phyloP scores from a whole-genome alignment of 2,329 filamentous ascomycete species.

The Venturiaceae sp. region DNA sequence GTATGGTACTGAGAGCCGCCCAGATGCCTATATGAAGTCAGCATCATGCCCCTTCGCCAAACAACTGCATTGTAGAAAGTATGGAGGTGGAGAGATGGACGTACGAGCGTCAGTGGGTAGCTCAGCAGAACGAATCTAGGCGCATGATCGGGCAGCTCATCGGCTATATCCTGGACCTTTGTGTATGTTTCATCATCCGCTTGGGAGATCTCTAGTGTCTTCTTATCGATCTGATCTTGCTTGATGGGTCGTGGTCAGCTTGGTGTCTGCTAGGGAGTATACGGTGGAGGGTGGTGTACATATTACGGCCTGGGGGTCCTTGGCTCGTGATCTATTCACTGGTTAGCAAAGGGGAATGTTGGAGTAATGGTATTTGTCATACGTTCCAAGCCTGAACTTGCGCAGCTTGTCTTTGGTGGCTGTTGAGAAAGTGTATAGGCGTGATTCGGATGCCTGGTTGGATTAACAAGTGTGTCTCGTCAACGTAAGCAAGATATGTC shows the following conservation, averaged over 20 bases:
- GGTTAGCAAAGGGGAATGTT: not conserved
- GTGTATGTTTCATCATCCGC: constrained; percentile 75
- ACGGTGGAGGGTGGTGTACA: constrained; percentile 43
- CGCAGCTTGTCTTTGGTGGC: constrained; percentile 83
- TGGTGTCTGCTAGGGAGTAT: not conserved
- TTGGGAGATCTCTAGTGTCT: constrained; percentile 79
- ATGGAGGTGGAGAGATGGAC: constrained; percentile 14
- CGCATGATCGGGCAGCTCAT: constrained; percentile 86
- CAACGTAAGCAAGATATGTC: not conserved
- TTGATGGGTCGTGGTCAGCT: constrained; percentile 18
- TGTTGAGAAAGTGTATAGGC: constrained; percentile 85
- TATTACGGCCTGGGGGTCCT: constrained; percentile 81
- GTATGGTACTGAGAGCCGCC: constrained; percentile 81
- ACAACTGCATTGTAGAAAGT: too few species aligned
- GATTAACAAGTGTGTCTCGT: not conserved
- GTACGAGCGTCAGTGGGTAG: constrained; percentile 79
- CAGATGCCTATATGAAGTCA: constrained; percentile 51
- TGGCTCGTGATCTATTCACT: constrained; percentile 54
- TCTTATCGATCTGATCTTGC: constrained; percentile 81
- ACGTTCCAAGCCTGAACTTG: constrained; percentile 85
- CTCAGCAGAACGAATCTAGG: constrained; percentile 85
- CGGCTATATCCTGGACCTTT: constrained; percentile 68
- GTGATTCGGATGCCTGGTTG: constrained; percentile 62
- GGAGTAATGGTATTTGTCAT: not conserved
- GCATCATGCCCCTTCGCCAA: too few species aligned